Conservation (phyloP, 805 yeast genomes). For the Sugiyamaella boreocaroliniensis region DNA sequence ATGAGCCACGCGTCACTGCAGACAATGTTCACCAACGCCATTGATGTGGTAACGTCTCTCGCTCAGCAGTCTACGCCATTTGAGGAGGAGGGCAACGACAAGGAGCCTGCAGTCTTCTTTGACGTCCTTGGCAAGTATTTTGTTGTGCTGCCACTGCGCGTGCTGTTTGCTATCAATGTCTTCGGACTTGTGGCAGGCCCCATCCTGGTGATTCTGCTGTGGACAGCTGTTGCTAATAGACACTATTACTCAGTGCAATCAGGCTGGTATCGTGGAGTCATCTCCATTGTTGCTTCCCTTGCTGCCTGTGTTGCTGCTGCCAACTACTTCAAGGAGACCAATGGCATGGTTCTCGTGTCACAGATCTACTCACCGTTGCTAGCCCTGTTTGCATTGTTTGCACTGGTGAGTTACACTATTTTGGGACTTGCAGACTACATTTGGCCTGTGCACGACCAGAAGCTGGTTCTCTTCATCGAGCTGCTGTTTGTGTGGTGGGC, state of each 20-base stretch:
- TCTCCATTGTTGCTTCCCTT: conserved; percentile 33
- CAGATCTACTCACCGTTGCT: conserved; percentile 45
- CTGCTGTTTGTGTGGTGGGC: conserved; percentile 54
- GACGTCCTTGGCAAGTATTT: conserved; percentile 58
- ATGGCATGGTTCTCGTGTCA: conserved; percentile 48
- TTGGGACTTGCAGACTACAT: conserved; percentile 41
- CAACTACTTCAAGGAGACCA: conserved; percentile 36
- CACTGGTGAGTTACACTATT: conserved; percentile 50
- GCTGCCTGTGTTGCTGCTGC: conserved; percentile 34
- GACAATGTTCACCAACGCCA: conserved; percentile 73
- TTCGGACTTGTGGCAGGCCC: conserved; percentile 51
- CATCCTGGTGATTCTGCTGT: conserved; percentile 40
- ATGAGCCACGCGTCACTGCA: conserved; percentile 64
- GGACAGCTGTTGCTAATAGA: conserved; percentile 37
- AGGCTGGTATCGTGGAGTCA: conserved; percentile 41
- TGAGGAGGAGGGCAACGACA: conserved; percentile 29
- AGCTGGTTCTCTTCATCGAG: conserved; percentile 51
- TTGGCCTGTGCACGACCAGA: conserved; percentile 51
- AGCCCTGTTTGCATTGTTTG: conserved; percentile 40
- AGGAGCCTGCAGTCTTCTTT: conserved; percentile 49
- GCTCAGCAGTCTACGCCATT: conserved; percentile 23
- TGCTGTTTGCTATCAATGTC: conserved; percentile 47
- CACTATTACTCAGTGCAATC: conserved; percentile 20
- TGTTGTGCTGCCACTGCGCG: conserved; percentile 45
- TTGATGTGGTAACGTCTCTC: conserved; percentile 51